Conservation (phyloP, 2,329 filamentous ascomycete genomes). For the Verruconis gallopava region DNA sequence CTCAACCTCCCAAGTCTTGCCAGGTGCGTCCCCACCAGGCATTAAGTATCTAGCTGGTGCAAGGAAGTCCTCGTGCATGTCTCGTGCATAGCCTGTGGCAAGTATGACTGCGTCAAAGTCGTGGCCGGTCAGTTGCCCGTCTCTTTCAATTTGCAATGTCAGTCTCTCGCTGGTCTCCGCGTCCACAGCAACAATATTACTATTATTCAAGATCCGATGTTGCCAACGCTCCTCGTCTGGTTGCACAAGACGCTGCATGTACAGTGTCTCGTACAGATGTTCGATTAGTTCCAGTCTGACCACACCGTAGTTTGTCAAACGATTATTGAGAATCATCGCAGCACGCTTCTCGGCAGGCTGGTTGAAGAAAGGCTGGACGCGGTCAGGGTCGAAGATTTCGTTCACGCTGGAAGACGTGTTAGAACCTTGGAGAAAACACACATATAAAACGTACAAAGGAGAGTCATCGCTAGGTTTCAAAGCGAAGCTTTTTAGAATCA, state of each 20-base stretch:
- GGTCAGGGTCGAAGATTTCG: conserved; percentile 86
- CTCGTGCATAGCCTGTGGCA: conserved; percentile 74
- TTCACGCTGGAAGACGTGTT: conserved; percentile 52
- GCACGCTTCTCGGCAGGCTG: conserved; percentile 51
- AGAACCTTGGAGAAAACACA: not conserved
- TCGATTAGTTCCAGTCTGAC: conserved; percentile 86
- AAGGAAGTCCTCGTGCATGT: conserved; percentile 67
- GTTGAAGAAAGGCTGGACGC: conserved; percentile 63
- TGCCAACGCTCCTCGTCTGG: conserved; percentile 63
- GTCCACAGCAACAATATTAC: conserved; percentile 51
- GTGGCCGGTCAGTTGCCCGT: conserved; percentile 37
- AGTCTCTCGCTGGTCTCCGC: conserved; percentile 36
- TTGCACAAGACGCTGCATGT: conserved; percentile 66
- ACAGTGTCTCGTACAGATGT: conserved; percentile 74
- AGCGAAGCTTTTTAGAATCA: conserved; percentile 74
- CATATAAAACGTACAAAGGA: conserved; percentile 56
- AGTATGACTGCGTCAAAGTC: conserved; percentile 74
- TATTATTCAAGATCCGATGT: conserved; percentile 62
- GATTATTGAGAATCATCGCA: conserved; percentile 51
- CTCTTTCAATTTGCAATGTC: conserved; percentile 28
- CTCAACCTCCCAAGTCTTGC: conserved; percentile 49
- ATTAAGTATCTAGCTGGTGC: conserved; percentile 52
- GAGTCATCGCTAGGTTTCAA: conserved; percentile 88
- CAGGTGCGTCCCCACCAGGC: conserved; percentile 36
- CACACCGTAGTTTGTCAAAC: conserved; percentile 86